phyloP scores from a whole-genome alignment of 2,329 filamentous ascomycete genomes.

The Fonsecaea multimorphosa region DNA sequence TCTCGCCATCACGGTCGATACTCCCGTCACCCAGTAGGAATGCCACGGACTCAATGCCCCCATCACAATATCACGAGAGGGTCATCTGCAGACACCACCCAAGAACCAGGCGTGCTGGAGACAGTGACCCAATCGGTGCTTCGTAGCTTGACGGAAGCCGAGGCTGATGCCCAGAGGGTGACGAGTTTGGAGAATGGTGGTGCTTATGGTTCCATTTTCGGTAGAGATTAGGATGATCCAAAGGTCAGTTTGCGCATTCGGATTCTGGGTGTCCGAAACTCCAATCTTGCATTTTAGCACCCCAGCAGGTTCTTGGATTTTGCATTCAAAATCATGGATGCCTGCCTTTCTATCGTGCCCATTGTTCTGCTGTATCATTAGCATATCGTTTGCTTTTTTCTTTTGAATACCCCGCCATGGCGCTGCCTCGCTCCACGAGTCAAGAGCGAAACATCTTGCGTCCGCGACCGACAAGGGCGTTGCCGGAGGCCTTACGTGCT shows the following conservation, averaged over 20 bases:
- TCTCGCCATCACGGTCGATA: background rate
- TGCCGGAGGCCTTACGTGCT: constrained; percentile 29
- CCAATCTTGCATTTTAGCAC: constrained; percentile 17
- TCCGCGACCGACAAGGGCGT: constrained; percentile 29
- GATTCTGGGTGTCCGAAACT: constrained; percentile 21
- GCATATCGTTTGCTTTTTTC: background rate
- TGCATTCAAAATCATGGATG: constrained; percentile 17
- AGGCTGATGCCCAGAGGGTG: constrained; percentile 7
- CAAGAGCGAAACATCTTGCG: constrained; percentile 34
- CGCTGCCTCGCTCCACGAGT: constrained; percentile 18
- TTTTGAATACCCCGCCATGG: constrained; percentile 20
- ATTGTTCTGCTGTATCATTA: constrained; percentile 6
- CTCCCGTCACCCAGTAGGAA: background rate
- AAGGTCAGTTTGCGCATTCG: constrained; percentile 12
- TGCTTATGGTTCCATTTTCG: constrained; percentile 19
- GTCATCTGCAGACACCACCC: background rate
- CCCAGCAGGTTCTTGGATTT: background rate
- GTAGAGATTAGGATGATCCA: constrained; percentile 5
- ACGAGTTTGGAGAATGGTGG: background rate
- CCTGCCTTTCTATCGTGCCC: constrained; percentile 8
- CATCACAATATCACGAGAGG: constrained; percentile 5
- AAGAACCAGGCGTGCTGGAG: background rate
- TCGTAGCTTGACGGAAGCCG: background rate
- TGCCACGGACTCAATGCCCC: background rate
- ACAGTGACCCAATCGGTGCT: constrained; percentile 1